Evolutionary conservation across 768 basidiomycete genomes (phyloP), one percentile per base, ranked within the genome.

Genomic region (Polyporus arcularius): DNA sequence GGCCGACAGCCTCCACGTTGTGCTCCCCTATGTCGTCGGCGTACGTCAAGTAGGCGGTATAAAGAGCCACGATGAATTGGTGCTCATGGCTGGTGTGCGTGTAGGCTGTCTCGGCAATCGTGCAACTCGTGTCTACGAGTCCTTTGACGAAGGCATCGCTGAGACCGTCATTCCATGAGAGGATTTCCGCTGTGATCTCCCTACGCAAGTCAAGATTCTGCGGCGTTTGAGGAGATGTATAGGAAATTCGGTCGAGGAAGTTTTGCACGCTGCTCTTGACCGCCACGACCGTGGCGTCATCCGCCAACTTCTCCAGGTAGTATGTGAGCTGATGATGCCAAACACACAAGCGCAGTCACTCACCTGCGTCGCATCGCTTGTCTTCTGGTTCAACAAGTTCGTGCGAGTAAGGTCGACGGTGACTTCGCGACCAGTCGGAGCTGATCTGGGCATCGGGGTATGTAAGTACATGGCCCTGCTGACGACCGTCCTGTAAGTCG

Each of bases 1-100:
- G 57, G 10, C 71, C 69, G 12, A 79, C 62, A 3, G 68, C 61
- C 4, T 62, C 63, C 16, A 59, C 52, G 51, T 75, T 72, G 28
- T 51, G 43, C 11, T 53, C 28, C 1, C 65, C 61, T 16, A 72
- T 65, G 60, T 82, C 78, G 61, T 82, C 80, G 31, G 75, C 57
- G 43, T 66, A 75, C 51, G 74, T 72, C n/a, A 69, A 53, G 47
- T 72, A 76, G 0, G 78, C 71, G 1, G 79, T 80, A 62, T 72
- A 80, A 9, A 80, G 67, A 4, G 77, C 73, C 32, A 80, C 75
- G 59, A 73, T 70, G 6, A 77, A 69, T 51, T 68, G 68, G 1
- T 70, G 72, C 35, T 74, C 60, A 63, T 56, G 49, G 16, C 42
- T 18, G 21, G 53, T 63, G 14, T 67, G 65, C 2, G 42, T 41